Evolutionary conservation across 2,329 filamentous ascomycete species (phyloP).

Genomic region (Beauveria scarabaeidicola): DNA sequence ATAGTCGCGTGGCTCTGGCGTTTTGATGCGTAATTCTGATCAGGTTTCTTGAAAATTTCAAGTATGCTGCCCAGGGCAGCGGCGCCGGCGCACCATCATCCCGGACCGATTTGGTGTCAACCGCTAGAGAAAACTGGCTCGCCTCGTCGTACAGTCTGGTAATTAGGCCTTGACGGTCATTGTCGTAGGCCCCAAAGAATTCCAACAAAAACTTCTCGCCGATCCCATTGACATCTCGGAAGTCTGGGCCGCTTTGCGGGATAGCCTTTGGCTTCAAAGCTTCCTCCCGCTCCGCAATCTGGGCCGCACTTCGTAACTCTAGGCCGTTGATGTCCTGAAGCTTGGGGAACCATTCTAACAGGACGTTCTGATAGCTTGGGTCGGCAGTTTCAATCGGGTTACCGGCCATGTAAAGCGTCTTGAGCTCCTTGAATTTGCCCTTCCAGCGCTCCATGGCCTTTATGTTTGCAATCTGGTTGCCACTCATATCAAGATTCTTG

Average conservation of each 20-base stretch:
- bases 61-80: conserved; percentile 64
- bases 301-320: conserved; percentile 64
- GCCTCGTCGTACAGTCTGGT: conserved; percentile 65
- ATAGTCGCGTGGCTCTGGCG: conserved; percentile 56
- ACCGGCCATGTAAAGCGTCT: conserved; percentile 69
- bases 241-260: conserved; percentile 56
- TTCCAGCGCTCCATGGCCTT: conserved; percentile 67
- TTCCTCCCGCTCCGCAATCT: conserved; percentile 49
- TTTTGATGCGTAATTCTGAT: conserved; percentile 54
- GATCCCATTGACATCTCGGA: conserved; percentile 65
- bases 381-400: conserved; percentile 62
- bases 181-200: conserved; percentile 69
- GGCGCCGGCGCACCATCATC: conserved; percentile 33
- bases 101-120: conserved; percentile 54
- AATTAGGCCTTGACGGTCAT: conserved; percentile 54
- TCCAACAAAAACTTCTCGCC: conserved; percentile 67
- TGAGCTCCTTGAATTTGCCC: conserved; percentile 64
- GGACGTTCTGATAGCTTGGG: conserved; percentile 55
- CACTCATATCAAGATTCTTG: conserved; percentile 80
- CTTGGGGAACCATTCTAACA: conserved; percentile 76
- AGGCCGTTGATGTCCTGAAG: conserved; percentile 68
- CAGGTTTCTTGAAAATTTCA: conserved; percentile 71
- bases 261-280: conserved; percentile 47
- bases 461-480: conserved; percentile 66
- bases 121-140: conserved; percentile 66